Percentiles rank a stretch among this genome's conserved stretches.
Evolutionary conservation across 768 basidiomycete species (phyloP).

Genomic region (Suillus lakei): DNA sequence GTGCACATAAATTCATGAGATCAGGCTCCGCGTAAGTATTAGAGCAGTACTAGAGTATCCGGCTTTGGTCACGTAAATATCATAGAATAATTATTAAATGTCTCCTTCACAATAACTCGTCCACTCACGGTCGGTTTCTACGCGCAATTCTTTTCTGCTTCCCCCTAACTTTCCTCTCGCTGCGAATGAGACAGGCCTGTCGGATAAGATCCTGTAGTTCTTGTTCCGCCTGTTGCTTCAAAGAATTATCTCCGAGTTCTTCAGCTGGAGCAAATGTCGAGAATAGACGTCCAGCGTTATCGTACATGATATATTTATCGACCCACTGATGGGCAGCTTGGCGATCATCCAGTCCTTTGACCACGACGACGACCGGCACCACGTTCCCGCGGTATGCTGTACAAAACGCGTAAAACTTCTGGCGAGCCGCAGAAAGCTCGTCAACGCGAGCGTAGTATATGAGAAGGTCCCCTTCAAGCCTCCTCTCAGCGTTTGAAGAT

Average conservation of each 20-base stretch:
- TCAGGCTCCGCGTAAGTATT: not conserved
- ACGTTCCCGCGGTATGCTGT: slow-evolving; percentile 17
- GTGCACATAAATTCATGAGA: not conserved
- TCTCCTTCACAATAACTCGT: not conserved
- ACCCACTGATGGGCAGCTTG: slow-evolving; percentile 16
- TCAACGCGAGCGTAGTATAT: slow-evolving; percentile 1
- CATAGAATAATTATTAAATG: not conserved
- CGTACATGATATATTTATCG: not conserved
- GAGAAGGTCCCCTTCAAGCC: slow-evolving; percentile 4
- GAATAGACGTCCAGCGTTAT: not conserved
- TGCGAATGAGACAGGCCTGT: not conserved
- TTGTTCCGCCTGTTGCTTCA: not conserved
- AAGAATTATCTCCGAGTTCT: not conserved
- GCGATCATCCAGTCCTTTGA: slow-evolving; percentile 18
- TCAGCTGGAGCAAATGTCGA: not conserved
- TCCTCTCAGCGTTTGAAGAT: not conserved
- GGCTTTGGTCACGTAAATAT: not conserved
- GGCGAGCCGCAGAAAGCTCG: not conserved
- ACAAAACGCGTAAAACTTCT: slow-evolving; percentile 14
- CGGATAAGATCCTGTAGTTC: not conserved
- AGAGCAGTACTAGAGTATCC: not conserved
- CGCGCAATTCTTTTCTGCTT: not conserved
- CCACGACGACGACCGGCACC: slow-evolving; percentile 23
- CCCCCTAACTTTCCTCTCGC: not conserved
- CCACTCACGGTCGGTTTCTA: not conserved